Evolutionary conservation across 208 protist genomes (phyloP).

Genomic region (Trypanosoma avium): DNA sequence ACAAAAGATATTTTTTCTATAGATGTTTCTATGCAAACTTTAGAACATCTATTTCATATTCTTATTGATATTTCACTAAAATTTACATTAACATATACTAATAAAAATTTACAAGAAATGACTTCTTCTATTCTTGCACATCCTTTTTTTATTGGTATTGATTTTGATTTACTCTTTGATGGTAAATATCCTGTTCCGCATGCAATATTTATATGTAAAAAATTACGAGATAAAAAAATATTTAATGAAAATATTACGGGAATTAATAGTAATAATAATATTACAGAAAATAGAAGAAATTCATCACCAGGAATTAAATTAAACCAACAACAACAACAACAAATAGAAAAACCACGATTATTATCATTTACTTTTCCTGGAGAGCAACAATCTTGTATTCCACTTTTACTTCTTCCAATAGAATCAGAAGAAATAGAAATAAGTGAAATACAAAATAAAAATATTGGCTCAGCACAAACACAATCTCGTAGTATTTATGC

Average conservation of each 20-base stretch:
- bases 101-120: constrained; percentile 40
- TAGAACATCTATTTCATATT: constrained; percentile 49
- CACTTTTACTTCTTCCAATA: not conserved
- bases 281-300: not conserved
- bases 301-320: not conserved
- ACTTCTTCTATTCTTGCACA: constrained; percentile 50
- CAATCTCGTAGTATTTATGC: not conserved
- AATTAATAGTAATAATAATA: no score
- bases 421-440: not conserved
- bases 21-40: constrained; percentile 3
- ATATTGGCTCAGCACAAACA: not conserved
- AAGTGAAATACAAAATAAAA: not conserved
- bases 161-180: constrained; percentile 63
- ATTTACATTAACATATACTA: constrained; percentile 13
- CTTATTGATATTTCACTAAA: constrained; percentile 45
- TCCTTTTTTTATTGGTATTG: constrained; percentile 59
- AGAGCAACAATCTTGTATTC: not conserved
- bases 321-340: not conserved
- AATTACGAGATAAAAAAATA: constrained; percentile 53
- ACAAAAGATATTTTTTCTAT: constrained; percentile 7
- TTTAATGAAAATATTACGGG: not conserved
- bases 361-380: no score
- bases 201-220: constrained; percentile 33
- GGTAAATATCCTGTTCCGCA: constrained; percentile 43
- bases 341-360: no score